Conservation (phyloP, 2,329 filamentous ascomycete genomes). For the Thelonectria blattea region DNA sequence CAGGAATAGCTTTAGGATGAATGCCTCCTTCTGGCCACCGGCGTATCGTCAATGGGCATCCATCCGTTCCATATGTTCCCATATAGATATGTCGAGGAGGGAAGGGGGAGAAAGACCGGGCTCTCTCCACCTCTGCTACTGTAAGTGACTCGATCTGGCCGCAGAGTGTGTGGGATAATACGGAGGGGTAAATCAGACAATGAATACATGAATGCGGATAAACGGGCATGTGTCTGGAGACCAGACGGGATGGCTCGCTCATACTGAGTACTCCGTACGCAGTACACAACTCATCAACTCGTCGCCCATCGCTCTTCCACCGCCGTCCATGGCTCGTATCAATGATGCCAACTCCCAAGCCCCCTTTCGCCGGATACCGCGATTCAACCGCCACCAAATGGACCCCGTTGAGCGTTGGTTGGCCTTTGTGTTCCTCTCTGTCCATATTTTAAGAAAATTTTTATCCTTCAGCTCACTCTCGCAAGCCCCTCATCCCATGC, state of each 20-base stretch:
- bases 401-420: constrained; percentile 33
- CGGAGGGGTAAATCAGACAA: constrained; percentile 7
- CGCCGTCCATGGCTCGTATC: constrained; percentile 19
- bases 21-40: background rate
- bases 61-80: too few species aligned
- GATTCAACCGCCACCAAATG: constrained; percentile 33
- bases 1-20: background rate
- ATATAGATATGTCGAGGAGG: too few species aligned
- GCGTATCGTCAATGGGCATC: background rate
- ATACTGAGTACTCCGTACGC: too few species aligned
- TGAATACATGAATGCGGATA: background rate
- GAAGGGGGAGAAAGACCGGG: too few species aligned
- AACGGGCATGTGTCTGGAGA: constrained; percentile 17
- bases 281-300: too few species aligned
- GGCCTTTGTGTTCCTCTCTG: constrained; percentile 22
- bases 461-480: constrained; percentile 18
- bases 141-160: background rate
- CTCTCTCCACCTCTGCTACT: background rate
- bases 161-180: constrained; percentile 6
- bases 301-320: too few species aligned
- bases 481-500: constrained; percentile 23
- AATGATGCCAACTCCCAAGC: constrained; percentile 3
- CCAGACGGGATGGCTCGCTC: constrained; percentile 2
- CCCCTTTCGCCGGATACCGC: constrained; percentile 2
- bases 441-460: constrained; percentile 19